These are phyloP conservation scores for Boehmeria nivea DNA, from an alignment of 306 rosid species.

Conservation along the genomic window DNA sequence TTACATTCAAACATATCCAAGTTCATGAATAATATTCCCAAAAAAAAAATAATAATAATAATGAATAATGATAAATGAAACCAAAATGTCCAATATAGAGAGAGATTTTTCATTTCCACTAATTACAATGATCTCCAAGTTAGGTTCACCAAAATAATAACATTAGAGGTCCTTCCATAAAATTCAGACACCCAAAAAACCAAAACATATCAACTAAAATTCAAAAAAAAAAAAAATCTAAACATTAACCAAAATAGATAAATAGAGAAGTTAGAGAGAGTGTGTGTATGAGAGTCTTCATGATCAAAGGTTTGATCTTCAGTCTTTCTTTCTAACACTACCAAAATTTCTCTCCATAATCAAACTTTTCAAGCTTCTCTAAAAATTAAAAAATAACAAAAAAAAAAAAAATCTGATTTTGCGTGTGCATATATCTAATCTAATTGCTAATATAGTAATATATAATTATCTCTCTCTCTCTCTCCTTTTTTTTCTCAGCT, in stretches of 20 bases:
- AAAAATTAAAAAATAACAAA: background rate
- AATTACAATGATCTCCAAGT: background rate
- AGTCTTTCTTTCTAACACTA: background rate
- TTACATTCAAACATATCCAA: background rate
- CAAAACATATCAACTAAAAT: too few species aligned
- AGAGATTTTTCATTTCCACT: background rate
- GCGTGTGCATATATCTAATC: too few species aligned
- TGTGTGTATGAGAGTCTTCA: background rate
- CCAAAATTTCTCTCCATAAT: slow-evolving; percentile 2
- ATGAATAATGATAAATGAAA: background rate
- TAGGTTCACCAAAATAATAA: background rate
- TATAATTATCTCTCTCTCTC: too few species aligned
- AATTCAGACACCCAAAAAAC: slow-evolving; percentile 29
- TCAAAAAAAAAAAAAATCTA: background rate
- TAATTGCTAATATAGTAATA: too few species aligned
- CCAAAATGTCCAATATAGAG: background rate
- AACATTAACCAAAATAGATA: background rate
- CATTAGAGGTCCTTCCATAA: slow-evolving; percentile 22
- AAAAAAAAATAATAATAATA: background rate
- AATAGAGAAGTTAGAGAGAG: background rate
- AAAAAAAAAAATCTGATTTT: background rate
- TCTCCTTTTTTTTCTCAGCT: slow-evolving; percentile 6
- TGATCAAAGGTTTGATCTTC: background rate
- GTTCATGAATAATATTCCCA: background rate
- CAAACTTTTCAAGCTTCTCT: background rate